Conservation (phyloP, 805 yeast genomes). For the Saccharomyces cerevisiae region DNA sequence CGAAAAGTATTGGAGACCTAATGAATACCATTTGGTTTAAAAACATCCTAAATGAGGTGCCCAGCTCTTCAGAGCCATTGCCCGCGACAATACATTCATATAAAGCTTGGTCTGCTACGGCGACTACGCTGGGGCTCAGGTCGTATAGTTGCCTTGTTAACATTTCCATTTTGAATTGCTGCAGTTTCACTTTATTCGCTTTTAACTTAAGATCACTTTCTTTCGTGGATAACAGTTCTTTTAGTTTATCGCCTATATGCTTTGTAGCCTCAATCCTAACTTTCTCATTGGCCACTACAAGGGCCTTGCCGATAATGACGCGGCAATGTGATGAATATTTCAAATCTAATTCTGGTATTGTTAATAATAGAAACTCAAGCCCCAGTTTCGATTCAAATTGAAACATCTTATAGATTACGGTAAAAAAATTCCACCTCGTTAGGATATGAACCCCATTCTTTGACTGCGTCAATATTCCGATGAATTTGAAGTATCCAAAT, state of each 20-base stretch:
- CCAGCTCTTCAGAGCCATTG: constrained; percentile 26
- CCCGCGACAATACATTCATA: constrained; percentile 42
- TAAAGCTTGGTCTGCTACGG: constrained; percentile 46
- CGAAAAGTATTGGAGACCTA: constrained; percentile 50
- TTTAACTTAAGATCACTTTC: background rate
- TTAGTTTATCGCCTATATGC: constrained; percentile 33
- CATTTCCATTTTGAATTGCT: constrained; percentile 31
- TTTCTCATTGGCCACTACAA: constrained; percentile 44
- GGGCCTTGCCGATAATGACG: constrained; percentile 54
- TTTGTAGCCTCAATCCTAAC: constrained; percentile 53
- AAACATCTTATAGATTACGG: constrained; percentile 65
- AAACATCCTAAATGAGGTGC: constrained; percentile 19
- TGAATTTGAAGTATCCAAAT: constrained; percentile 66
- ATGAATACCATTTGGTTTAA: constrained; percentile 40
- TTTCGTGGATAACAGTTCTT: constrained; percentile 4
- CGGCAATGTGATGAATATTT: constrained; percentile 57
- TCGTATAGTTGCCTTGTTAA: constrained; percentile 68
- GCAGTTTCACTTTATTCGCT: constrained; percentile 3
- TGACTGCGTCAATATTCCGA: constrained; percentile 62
- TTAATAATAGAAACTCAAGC: constrained; percentile 44
- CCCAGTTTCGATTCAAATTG: constrained; percentile 43
- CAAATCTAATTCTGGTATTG: constrained; percentile 57
- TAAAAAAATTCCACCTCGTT: constrained; percentile 79
- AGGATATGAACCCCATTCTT: constrained; percentile 58
- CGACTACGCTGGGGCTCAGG: constrained; percentile 45